A percentile compares a stretch with the other conserved stretches of the same genome.
phyloP scores from a whole-genome alignment of 768 basidiomycete species.

The Suillus sp. region DNA sequence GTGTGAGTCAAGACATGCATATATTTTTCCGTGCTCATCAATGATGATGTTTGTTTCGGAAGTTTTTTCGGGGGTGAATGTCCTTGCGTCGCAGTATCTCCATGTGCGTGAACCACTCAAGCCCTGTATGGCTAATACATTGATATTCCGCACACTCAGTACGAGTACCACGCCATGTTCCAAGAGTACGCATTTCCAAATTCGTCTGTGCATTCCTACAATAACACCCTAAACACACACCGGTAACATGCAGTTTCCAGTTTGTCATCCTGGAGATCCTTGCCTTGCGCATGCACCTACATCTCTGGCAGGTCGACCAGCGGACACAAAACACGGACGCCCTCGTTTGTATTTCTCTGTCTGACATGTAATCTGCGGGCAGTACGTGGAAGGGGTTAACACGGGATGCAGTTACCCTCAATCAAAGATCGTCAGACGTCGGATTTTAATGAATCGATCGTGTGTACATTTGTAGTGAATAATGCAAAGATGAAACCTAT shows the following conservation, averaged over 20 bases:
- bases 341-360: neutral
- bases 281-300: conserved; percentile 1
- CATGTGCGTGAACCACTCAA: neutral
- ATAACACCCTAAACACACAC: neutral
- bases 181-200: neutral
- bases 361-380: neutral
- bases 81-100: neutral
- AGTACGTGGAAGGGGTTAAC: neutral
- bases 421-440: neutral
- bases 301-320: neutral
- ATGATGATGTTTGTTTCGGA: neutral
- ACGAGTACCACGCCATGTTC: neutral
- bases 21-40: neutral
- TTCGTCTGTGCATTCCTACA: neutral
- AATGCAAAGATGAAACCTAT: neutral
- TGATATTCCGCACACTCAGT: neutral
- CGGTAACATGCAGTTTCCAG: neutral
- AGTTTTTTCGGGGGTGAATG: neutral
- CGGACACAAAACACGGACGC: neutral
- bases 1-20: neutral
- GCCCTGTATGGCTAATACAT: neutral
- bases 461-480: neutral
- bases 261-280: neutral
- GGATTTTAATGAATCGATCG: neutral
- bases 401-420: neutral